Evolutionary conservation across 139 green algal genomes (phyloP).

Genomic region (Chlamydomonas applanata): DNA sequence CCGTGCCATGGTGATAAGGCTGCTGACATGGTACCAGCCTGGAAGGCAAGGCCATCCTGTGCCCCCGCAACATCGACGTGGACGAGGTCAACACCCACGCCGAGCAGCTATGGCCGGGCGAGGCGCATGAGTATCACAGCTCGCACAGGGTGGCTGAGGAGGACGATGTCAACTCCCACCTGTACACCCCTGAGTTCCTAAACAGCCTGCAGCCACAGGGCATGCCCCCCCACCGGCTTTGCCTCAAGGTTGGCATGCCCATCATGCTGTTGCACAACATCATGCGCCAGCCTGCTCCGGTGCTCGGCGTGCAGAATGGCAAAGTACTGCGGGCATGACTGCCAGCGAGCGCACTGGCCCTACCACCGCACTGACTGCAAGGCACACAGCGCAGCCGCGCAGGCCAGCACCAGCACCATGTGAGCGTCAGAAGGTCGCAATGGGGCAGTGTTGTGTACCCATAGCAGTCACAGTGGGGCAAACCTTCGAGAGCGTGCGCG

Average conservation of each 20-base stretch:
- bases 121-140: no score
- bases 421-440: conserved; percentile 1
- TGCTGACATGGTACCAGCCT: no score
- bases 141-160: no score
- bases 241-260: conserved; percentile 12
- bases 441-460: conserved; percentile 39
- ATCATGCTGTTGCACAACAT: conserved; percentile 34
- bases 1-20: no score
- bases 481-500: conserved; percentile 4
- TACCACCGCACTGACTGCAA: no score
- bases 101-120: no score
- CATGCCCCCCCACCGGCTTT: conserved; percentile 22
- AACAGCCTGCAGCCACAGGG: conserved; percentile 19
- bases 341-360: no score
- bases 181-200: conserved; percentile 21
- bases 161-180: background rate
- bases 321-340: no score
- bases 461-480: conserved; percentile 15
- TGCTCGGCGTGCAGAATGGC: no score
- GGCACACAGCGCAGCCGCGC: conserved; percentile 4
- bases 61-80: no score
- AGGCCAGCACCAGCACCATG: conserved; percentile 17
- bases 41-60: no score
- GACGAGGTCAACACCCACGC: no score
- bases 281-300: conserved; percentile 8